Conservation (phyloP, 257 asterid genomes). For the Lycium ferocissimum region DNA sequence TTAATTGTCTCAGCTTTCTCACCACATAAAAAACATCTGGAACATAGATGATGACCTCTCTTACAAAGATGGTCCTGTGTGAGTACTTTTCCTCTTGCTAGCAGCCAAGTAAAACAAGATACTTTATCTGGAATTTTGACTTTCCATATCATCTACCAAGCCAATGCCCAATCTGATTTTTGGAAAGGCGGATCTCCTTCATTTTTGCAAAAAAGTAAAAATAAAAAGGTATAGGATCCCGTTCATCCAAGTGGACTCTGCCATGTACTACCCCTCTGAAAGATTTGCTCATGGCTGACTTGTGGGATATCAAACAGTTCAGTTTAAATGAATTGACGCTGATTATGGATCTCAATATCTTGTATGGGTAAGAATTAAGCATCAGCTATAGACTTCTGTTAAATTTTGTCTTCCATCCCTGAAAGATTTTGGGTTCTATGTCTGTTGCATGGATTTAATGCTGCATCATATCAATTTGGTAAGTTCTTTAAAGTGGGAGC, state of each 20-base stretch:
- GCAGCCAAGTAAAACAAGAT: too few species aligned
- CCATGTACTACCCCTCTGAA: neutral
- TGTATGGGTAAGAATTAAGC: neutral
- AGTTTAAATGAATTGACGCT: neutral
- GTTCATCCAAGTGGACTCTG: neutral
- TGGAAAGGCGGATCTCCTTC: neutral
- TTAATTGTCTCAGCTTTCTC: too few species aligned
- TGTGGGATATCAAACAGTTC: neutral
- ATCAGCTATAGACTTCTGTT: neutral
- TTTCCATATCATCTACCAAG: too few species aligned
- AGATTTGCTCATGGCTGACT: neutral
- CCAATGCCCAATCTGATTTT: too few species aligned
- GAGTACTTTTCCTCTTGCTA: too few species aligned
- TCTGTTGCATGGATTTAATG: neutral
- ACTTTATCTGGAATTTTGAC: too few species aligned
- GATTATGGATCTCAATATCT: neutral
- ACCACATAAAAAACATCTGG: too few species aligned
- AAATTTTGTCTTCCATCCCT: neutral
- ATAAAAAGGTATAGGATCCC: neutral
- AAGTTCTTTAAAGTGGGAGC: neutral
- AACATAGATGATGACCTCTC: too few species aligned
- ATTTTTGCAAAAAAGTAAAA: too few species aligned
- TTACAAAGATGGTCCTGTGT: too few species aligned
- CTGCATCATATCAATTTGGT: neutral
- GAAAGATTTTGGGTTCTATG: neutral